Percentiles rank a stretch among this genome's conserved stretches.
Evolutionary conservation across 441 rosid genomes (phyloP).

Genomic region (Kokia cookei): DNA sequence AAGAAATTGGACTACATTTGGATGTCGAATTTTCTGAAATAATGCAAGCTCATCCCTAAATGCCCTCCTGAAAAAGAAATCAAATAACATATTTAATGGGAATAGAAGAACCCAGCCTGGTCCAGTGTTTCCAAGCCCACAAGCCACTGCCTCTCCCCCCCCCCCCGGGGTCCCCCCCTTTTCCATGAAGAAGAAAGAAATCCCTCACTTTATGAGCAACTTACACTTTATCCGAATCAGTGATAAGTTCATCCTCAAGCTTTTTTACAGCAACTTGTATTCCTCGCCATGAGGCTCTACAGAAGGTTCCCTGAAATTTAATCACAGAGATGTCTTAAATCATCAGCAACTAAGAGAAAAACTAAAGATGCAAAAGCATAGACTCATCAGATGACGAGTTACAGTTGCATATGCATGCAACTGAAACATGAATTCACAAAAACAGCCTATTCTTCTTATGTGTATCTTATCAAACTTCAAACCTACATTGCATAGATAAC

Average conservation of each 20-base stretch:
- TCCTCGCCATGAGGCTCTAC: conserved; percentile 85
- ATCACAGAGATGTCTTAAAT: conserved; percentile 2
- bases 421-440: not conserved
- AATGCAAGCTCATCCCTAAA: conserved; percentile 93
- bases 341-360: not conserved
- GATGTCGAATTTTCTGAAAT: conserved; percentile 89
- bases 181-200: not conserved
- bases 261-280: conserved; percentile 88
- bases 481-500: not conserved
- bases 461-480: not conserved
- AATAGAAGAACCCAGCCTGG: not conserved
- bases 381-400: not conserved
- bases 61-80: conserved; percentile 40
- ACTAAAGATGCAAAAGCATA: not conserved
- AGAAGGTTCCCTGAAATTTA: conserved; percentile 69
- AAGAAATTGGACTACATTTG: conserved; percentile 90
- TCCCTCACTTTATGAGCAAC: conserved; percentile 15
- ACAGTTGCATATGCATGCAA: not conserved
- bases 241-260: conserved; percentile 62
- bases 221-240: conserved; percentile 82
- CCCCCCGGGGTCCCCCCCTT: not conserved
- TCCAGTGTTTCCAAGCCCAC: not conserved
- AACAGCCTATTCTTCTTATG: not conserved
- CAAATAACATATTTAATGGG: not conserved
- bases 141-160: not conserved